Evolutionary conservation across 306 rosid genomes (phyloP).

Genomic region (Vigna trinervia): DNA sequence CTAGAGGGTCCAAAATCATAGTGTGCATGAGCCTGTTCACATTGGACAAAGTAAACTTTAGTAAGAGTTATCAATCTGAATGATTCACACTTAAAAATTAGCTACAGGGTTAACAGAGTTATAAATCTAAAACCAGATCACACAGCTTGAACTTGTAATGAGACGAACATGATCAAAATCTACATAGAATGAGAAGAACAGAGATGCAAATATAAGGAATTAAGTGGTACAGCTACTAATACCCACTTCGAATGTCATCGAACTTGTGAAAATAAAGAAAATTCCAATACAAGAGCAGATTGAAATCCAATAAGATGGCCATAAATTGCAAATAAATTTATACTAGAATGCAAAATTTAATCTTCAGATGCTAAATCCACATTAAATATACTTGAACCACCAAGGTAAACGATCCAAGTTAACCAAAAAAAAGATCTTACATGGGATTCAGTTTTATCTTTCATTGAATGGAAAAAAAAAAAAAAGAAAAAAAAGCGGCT

Average conservation of each 20-base stretch:
- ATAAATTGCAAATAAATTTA: conserved; percentile 25
- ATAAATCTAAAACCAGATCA: conserved; percentile 18
- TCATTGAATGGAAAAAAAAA: conserved; percentile 17
- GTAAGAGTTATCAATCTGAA: conserved; percentile 55
- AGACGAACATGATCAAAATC: conserved; percentile 10
- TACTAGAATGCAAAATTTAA: not conserved
- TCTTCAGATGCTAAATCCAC: not conserved
- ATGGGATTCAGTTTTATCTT: not conserved
- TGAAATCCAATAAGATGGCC: conserved; percentile 19
- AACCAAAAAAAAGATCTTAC: not conserved
- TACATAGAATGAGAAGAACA: not conserved
- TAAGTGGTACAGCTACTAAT: not conserved
- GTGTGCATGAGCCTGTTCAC: conserved; percentile 68
- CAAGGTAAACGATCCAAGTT: conserved; percentile 10
- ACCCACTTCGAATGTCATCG: not conserved
- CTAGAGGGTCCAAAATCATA: conserved; percentile 64
- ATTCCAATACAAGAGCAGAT: not conserved
- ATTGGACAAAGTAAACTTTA: conserved; percentile 36
- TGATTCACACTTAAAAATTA: conserved; percentile 69
- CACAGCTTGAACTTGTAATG: conserved; percentile 23
- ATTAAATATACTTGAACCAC: conserved; percentile 4
- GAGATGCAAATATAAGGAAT: conserved; percentile 22
- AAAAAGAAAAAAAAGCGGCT: not conserved
- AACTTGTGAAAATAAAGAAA: conserved; percentile 20
- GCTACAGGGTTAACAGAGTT: conserved; percentile 44